Base-by-base conservation (phyloP, 805 yeast genomes). In the Schwanniomyces pseudopolymorphus region DNA sequence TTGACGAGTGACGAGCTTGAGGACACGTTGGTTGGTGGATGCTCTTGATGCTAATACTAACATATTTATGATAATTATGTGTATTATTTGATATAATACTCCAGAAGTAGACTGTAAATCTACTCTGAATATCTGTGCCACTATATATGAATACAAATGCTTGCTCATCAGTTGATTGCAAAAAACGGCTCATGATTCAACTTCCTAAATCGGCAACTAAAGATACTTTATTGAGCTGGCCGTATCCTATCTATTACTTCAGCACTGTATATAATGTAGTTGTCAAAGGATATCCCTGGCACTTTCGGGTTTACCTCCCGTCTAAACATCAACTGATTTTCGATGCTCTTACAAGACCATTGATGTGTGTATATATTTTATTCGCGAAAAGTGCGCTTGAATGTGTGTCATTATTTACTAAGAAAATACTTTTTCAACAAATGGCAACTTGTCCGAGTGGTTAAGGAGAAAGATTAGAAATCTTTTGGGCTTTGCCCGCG, bases 401-500 rank as follows among this genome's bases (percentile, higher is more conserved):
- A n/a, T n/a, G n/a, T n/a, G n/a, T n/a, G n/a, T n/a, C n/a, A n/a
- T n/a, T n/a, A n/a, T n/a, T n/a, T n/a, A n/a, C n/a, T n/a, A n/a
- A n/a, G n/a, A n/a, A n/a, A n/a, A n/a, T n/a, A n/a, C n/a, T n/a
- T n/a, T n/a, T n/a, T n/a, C n/a, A n/a, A n/a, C n/a, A n/a, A n/a
- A n/a, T n/a, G 67, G 66, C 68, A 63, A 58, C 63, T 58, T 78
- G 81, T 80, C 83, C 83, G 81, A 78, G 82, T 73, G 82, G 81
- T 77, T 77, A 78, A 77, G 81, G 83, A 80, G 81, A 76, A 76
- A 77, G 82, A 78, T 71, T 74, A 70, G 78, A 75, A 74, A 76
- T 75, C 79, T 76, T 75, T 75, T 76, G 80, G 79, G 79, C 77
- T 75, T 68, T 71, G 79, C 80, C 79, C 80, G 79, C 80, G 78